Evolutionary conservation across 2,329 filamentous ascomycete genomes (phyloP).

Genomic region (Botryotinia convoluta): DNA sequence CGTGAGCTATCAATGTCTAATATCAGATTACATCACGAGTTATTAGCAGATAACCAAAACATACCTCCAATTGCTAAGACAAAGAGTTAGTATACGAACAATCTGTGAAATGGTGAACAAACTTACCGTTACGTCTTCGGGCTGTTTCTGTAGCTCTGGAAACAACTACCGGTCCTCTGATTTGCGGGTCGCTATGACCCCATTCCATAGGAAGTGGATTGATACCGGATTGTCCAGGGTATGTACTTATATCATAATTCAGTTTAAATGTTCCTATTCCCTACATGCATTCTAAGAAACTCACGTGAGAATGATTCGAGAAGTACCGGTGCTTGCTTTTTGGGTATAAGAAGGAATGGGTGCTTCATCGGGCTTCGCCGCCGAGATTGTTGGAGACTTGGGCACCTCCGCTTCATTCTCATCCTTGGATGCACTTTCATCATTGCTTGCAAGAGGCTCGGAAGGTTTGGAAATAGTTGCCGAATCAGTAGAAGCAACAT

Average conservation of each 20-base stretch:
- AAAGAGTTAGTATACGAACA: constrained; percentile 27
- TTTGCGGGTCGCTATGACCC: constrained; percentile 72
- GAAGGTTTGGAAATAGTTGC: constrained; percentile 22
- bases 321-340: constrained; percentile 43
- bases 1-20: constrained; percentile 54
- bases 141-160: constrained; percentile 74
- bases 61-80: constrained; percentile 56
- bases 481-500: constrained; percentile 42
- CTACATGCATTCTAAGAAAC: constrained; percentile 22
- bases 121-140: constrained; percentile 73
- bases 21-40: constrained; percentile 8
- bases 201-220: constrained; percentile 86
- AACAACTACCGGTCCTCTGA: constrained; percentile 85
- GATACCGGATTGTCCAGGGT: constrained; percentile 91
- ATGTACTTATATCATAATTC: constrained; percentile 54
- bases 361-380: constrained; percentile 29
- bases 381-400: constrained; percentile 36
- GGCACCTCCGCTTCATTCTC: constrained; percentile 30
- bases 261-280: neutral
- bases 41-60: constrained; percentile 26
- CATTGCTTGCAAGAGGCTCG: constrained; percentile 22
- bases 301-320: constrained; percentile 63
- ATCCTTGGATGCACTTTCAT: constrained; percentile 25
- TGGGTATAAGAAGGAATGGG: constrained; percentile 27
- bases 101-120: neutral